Evolutionary conservation across 257 asterid genomes (phyloP).

Genomic region (Solanum lignicaule): DNA sequence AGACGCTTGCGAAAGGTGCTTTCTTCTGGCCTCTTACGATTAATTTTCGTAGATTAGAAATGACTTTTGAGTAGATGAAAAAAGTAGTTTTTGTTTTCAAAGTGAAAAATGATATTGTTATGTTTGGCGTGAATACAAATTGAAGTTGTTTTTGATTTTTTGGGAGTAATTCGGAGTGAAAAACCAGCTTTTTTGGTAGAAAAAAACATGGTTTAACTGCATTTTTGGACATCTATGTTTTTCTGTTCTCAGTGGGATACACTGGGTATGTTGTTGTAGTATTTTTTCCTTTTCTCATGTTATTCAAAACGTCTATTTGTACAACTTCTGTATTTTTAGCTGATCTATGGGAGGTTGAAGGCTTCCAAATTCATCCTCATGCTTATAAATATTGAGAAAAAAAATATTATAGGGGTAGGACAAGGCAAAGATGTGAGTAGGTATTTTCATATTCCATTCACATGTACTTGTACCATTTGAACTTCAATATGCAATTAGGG

Average conservation of each 20-base stretch:
- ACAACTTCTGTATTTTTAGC: neutral
- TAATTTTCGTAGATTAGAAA: neutral
- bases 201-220: neutral
- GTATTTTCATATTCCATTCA: neutral
- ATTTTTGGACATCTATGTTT: neutral
- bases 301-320: neutral
- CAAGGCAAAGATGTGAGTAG: neutral
- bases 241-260: neutral
- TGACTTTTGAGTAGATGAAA: neutral
- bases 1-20: constrained; percentile 88
- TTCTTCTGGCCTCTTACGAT: neutral
- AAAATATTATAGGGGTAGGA: neutral
- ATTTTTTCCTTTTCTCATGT: neutral
- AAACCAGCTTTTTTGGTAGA: neutral
- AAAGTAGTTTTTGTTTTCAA: neutral
- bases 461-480: neutral
- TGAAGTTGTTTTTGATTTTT: neutral
- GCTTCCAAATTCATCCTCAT: neutral
- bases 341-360: neutral
- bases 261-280: neutral
- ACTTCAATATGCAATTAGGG: neutral
- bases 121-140: neutral
- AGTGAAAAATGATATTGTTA: neutral
- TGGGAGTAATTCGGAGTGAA: neutral
- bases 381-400: neutral